Percentiles rank a stretch among this genome's conserved stretches.
These are phyloP conservation scores for Xerocomellus dryophilus DNA, from an alignment of 768 basidiomycete genomes.

Conservation along the genomic window DNA sequence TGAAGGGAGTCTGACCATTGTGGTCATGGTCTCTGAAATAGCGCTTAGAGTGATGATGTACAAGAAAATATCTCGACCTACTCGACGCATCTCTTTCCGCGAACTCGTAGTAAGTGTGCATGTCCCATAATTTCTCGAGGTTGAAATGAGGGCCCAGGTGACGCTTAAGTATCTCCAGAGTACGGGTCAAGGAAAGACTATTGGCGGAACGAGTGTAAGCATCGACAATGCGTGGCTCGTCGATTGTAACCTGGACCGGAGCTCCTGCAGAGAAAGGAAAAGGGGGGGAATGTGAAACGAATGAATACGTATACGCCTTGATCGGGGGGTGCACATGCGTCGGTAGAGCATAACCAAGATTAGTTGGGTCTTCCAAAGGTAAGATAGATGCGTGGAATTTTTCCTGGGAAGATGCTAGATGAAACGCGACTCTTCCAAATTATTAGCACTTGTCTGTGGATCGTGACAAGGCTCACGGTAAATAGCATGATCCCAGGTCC, in stretches of 20 bases:
- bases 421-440: slow-evolving; percentile 32
- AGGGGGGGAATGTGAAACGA: slow-evolving; percentile 35
- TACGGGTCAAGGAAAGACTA: slow-evolving; percentile 37
- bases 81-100: slow-evolving; percentile 38
- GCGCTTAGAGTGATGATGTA: neutral
- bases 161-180: slow-evolving; percentile 35
- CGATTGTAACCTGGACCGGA: slow-evolving; percentile 26
- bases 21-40: slow-evolving; percentile 39
- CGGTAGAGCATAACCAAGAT: slow-evolving; percentile 20
- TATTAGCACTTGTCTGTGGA: neutral
- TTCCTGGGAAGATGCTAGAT: slow-evolving; percentile 38
- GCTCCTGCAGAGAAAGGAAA: slow-evolving; percentile 36
- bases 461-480: slow-evolving; percentile 27
- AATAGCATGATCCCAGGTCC: slow-evolving; percentile 17
- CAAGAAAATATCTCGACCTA: slow-evolving; percentile 17
- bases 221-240: slow-evolving; percentile 25
- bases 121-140: slow-evolving; percentile 46
- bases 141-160: slow-evolving; percentile 43
- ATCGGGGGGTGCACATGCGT: slow-evolving; percentile 30
- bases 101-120: slow-evolving; percentile 46
- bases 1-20: slow-evolving; percentile 31
- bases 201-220: slow-evolving; percentile 38
- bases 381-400: slow-evolving; percentile 31
- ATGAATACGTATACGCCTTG: slow-evolving; percentile 35
- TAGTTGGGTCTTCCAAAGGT: slow-evolving; percentile 21